phyloP scores from a whole-genome alignment of 805 yeast species.

The Dipodascopsis uninucleata region DNA sequence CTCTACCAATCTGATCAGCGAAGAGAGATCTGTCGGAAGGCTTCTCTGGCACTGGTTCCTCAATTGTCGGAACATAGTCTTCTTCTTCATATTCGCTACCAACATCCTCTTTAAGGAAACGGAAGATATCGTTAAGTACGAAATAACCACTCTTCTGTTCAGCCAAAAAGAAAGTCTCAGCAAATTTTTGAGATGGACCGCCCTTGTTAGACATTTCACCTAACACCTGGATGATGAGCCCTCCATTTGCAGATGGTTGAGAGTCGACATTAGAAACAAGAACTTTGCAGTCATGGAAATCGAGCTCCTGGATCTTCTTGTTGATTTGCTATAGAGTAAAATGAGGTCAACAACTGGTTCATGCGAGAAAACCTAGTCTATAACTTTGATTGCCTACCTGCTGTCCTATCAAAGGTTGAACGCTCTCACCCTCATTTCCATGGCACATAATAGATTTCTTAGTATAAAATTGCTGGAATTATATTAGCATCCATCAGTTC shows the following conservation, averaged over 20 bases:
- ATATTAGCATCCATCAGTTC: neutral
- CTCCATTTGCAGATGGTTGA: conserved; percentile 35
- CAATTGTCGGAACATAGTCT: conserved; percentile 12
- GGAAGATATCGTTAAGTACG: conserved; percentile 40
- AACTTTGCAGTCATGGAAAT: conserved; percentile 37
- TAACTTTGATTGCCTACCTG: conserved; percentile 16
- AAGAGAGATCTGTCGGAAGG: conserved; percentile 13
- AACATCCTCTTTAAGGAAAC: conserved; percentile 37
- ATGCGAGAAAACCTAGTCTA: neutral
- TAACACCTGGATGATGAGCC: conserved; percentile 39
- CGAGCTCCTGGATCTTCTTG: conserved; percentile 33
- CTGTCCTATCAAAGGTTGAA: conserved; percentile 33
- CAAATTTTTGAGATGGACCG: conserved; percentile 38
- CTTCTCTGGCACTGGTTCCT: conserved; percentile 3
- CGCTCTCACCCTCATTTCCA: conserved; percentile 39
- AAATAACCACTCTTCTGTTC: conserved; percentile 33
- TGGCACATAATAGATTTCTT: conserved; percentile 37
- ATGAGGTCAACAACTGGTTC: neutral
- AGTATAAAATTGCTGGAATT: conserved; percentile 36
- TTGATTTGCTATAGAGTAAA: conserved; percentile 30
- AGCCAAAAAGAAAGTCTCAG: conserved; percentile 42
- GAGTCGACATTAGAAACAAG: conserved; percentile 39
- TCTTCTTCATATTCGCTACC: conserved; percentile 28
- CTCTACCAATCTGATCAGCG: conserved; percentile 1
- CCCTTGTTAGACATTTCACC: conserved; percentile 41